These are phyloP conservation scores for Sergeia podlipaevii DNA, from an alignment of 208 protist genomes.

Conservation along the genomic window DNA sequence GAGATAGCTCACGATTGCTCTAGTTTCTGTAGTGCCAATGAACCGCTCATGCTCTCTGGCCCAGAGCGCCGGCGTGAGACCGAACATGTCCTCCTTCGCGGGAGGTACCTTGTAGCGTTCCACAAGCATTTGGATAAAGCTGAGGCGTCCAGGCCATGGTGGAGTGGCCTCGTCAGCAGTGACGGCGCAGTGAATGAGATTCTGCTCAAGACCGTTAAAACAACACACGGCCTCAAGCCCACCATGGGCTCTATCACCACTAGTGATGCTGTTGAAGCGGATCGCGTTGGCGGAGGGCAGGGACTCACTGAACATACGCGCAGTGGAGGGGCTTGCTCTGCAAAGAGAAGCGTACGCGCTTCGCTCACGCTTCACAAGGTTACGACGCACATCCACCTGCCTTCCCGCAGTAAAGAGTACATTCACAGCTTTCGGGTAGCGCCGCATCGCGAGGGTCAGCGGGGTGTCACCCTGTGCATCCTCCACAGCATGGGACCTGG, in stretches of 20 bases:
- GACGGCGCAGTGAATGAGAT: conserved; percentile 32
- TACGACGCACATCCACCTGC: conserved; percentile 6
- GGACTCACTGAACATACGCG: too few species aligned
- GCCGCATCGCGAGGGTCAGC: conserved; percentile 28
- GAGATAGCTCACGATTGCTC: conserved; percentile 14
- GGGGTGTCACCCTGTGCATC: conserved; percentile 39
- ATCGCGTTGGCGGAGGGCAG: too few species aligned
- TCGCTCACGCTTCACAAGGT: conserved; percentile 4
- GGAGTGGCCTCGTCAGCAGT: conserved; percentile 16
- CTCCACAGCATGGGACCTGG: conserved; percentile 24
- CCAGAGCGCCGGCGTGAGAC: conserved; percentile 29
- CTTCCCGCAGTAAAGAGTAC: conserved; percentile 14
- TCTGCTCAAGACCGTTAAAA: conserved; percentile 12
- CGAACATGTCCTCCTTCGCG: conserved; percentile 21
- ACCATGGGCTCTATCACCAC: too few species aligned
- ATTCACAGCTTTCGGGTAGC: conserved; percentile 4
- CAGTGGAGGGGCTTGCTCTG: too few species aligned
- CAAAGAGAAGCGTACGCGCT: not conserved
- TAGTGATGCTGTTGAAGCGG: too few species aligned
- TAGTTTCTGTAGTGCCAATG: conserved; percentile 9
- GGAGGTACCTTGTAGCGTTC: conserved; percentile 8
- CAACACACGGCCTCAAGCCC: too few species aligned
- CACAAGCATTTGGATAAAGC: conserved; percentile 24
- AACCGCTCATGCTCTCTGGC: conserved; percentile 24
- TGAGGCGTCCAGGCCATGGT: conserved; percentile 21